phyloP scores from a whole-genome alignment of 805 yeast genomes.

The Schizosaccharomyces pombe region ASM294v3 CU329670.1:542501-543000 shows the following conservation, averaged over 20 bases:
- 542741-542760: slow-evolving; percentile 10
- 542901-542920: slow-evolving; percentile 9
- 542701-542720: slow-evolving; percentile 10
- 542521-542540: slow-evolving; percentile 9
- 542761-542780: neutral
- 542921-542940: slow-evolving; percentile 9
- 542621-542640: slow-evolving; percentile 9
- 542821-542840: slow-evolving; percentile 9
- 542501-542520: slow-evolving; percentile 8
- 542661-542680: slow-evolving; percentile 7
- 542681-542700: slow-evolving; percentile 7
- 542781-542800: slow-evolving; percentile 4
- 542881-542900: slow-evolving; percentile 5
- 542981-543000: slow-evolving; percentile 6
- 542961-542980: slow-evolving; percentile 8
- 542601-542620: slow-evolving; percentile 5
- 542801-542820: slow-evolving; percentile 6
- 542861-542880: slow-evolving; percentile 10
- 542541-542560: slow-evolving; percentile 4
- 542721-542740: slow-evolving; percentile 7
- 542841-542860: slow-evolving; percentile 7
- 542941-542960: slow-evolving; percentile 9
- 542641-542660: slow-evolving; percentile 9
- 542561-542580: neutral
- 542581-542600: slow-evolving; percentile 7